Percentiles rank a stretch among this genome's conserved stretches.
phyloP scores from a whole-genome alignment of 2,329 filamentous ascomycete species.

The Camillea tinctor region DNA sequence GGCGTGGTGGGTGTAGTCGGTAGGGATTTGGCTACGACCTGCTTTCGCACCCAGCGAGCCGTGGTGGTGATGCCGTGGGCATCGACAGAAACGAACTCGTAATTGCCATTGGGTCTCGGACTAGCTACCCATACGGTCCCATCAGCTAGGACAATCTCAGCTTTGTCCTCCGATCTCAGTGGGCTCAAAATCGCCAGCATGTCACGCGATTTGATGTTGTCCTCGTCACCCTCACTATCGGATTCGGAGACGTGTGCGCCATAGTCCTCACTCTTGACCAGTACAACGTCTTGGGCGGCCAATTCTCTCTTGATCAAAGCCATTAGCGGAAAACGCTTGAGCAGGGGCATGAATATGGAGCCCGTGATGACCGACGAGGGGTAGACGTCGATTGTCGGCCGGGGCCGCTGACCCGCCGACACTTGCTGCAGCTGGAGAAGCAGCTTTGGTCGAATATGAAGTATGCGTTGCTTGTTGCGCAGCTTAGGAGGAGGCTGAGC shows the following conservation, averaged over 20 bases:
- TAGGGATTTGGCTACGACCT: slow-evolving; percentile 28
- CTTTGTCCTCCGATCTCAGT: slow-evolving; percentile 51
- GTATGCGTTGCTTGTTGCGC: slow-evolving; percentile 60
- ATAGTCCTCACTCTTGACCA: slow-evolving; percentile 71
- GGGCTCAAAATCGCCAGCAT: slow-evolving; percentile 70
- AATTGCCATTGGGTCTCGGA: slow-evolving; percentile 51
- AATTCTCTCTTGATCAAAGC: slow-evolving; percentile 64
- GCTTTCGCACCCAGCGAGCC: slow-evolving; percentile 67
- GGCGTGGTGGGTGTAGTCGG: slow-evolving; percentile 23
- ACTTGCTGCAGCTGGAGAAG: slow-evolving; percentile 71
- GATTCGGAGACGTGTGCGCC: slow-evolving; percentile 36
- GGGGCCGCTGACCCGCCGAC: slow-evolving; percentile 58
- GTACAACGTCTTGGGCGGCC: slow-evolving; percentile 66
- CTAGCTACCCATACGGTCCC: slow-evolving; percentile 58
- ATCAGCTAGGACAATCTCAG: slow-evolving; percentile 66
- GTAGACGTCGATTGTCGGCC: slow-evolving; percentile 71
- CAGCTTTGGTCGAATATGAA: slow-evolving; percentile 66
- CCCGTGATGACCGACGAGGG: slow-evolving; percentile 61
- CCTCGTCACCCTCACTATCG: slow-evolving; percentile 42
- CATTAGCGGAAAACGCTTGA: slow-evolving; percentile 61
- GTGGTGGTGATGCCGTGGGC: slow-evolving; percentile 57
- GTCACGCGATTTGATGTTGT: slow-evolving; percentile 42
- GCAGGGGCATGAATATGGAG: slow-evolving; percentile 56
- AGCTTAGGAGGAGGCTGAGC: slow-evolving; percentile 65
- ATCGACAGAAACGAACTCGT: slow-evolving; percentile 64